phyloP scores from a whole-genome alignment of 2,329 filamentous ascomycete genomes.

The Pseudocercospora pini-densiflorae region DNA sequence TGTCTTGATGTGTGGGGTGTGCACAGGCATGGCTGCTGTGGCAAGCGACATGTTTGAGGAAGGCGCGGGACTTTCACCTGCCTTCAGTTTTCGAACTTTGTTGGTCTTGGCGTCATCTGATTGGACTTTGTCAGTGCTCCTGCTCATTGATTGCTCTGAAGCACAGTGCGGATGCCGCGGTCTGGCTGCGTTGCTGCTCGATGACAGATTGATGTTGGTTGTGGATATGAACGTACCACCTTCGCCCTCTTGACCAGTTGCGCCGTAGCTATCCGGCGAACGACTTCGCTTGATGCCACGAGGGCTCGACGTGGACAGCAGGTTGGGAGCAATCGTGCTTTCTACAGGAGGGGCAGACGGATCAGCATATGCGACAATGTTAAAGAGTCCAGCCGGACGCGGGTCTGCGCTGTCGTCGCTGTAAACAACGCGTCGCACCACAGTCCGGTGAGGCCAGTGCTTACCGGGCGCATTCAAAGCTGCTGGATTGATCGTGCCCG shows the following conservation, averaged over 20 bases:
- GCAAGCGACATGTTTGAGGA: conserved; percentile 50
- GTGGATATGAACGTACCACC: conserved; percentile 66
- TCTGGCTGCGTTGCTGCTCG: not conserved
- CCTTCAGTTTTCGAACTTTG: conserved; percentile 50
- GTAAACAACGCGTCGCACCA: conserved; percentile 26
- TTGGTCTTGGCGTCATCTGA: conserved; percentile 51
- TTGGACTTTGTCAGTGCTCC: conserved; percentile 31
- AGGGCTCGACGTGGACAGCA: conserved; percentile 55
- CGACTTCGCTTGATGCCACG: conserved; percentile 80
- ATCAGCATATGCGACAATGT: conserved; percentile 23
- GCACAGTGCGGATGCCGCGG: not conserved
- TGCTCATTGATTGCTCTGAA: not conserved
- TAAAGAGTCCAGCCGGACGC: not conserved
- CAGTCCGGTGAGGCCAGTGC: conserved; percentile 26
- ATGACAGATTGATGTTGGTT: conserved; percentile 6
- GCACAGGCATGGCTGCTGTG: conserved; percentile 58
- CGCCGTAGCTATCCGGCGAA: conserved; percentile 67
- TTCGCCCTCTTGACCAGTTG: conserved; percentile 57
- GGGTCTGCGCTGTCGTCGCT: conserved; percentile 16
- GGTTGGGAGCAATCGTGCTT: conserved; percentile 51
- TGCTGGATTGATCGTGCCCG: conserved; percentile 89
- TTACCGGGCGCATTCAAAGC: conserved; percentile 80
- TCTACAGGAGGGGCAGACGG: conserved; percentile 35
- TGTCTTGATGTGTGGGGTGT: conserved; percentile 60
- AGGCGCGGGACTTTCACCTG: conserved; percentile 31